These are phyloP conservation scores for Colletotrichum sp. DNA, from an alignment of 2,329 filamentous ascomycete genomes.

Conservation along the genomic window DNA sequence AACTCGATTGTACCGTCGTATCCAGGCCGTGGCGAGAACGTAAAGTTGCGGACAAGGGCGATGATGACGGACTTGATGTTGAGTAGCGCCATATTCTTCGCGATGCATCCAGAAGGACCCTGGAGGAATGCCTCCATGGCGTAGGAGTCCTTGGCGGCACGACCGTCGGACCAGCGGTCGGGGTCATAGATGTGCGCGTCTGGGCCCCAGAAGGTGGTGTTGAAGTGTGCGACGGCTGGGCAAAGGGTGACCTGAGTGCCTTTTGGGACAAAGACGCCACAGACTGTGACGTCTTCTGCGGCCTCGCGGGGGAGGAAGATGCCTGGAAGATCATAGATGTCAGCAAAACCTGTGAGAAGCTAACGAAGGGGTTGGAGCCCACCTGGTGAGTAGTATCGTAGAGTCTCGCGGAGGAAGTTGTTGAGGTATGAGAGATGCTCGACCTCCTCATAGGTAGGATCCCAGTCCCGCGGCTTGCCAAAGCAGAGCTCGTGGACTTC, in stretches of 20 bases:
- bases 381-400: constrained; percentile 39
- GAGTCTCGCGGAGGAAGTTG: constrained; percentile 41
- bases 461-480: constrained; percentile 32
- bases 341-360: not conserved
- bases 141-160: constrained; percentile 25
- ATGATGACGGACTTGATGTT: constrained; percentile 21
- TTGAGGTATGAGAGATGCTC: constrained; percentile 51
- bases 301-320: constrained; percentile 29
- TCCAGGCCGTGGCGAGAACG: not conserved
- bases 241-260: constrained; percentile 31
- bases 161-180: constrained; percentile 31
- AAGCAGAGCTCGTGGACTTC: constrained; percentile 33
- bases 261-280: constrained; percentile 30
- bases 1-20: not conserved
- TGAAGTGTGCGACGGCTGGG: constrained; percentile 29
- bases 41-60: constrained; percentile 5
- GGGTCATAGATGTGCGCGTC: constrained; percentile 31
- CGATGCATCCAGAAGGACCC: constrained; percentile 20
- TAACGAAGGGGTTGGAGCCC: constrained; percentile 24
- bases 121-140: constrained; percentile 31
- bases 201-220: constrained; percentile 31
- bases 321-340: not conserved
- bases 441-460: constrained; percentile 40
- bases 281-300: constrained; percentile 28
- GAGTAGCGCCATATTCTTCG: constrained; percentile 20